phyloP scores from a whole-genome alignment of 176 grass and related monocot genomes.

The Carex pumila region DNA sequence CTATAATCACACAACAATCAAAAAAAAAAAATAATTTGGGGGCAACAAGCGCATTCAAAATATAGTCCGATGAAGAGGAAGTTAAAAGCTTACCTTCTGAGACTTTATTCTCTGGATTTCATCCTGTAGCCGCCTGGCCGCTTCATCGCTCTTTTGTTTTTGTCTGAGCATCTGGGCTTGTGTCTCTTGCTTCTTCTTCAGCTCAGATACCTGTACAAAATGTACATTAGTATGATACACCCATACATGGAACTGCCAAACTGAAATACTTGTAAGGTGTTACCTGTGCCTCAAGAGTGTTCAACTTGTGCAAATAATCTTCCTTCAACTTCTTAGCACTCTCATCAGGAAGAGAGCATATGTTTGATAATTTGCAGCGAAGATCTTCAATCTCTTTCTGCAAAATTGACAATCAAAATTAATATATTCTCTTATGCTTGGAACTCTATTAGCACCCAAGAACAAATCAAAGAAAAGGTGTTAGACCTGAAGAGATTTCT shows the following conservation, averaged over 20 bases:
- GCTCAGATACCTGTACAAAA: slow-evolving; percentile 55
- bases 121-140: slow-evolving; percentile 65
- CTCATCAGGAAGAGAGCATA: slow-evolving; percentile 58
- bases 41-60: not conserved
- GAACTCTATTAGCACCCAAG: not conserved
- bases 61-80: not conserved
- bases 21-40: not conserved
- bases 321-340: slow-evolving; percentile 67
- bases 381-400: slow-evolving; percentile 98
- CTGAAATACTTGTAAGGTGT: slow-evolving; percentile 8
- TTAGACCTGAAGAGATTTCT: slow-evolving; percentile 64
- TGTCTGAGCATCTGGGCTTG: slow-evolving; percentile 71
- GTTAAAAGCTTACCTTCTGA: slow-evolving; percentile 57
- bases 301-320: slow-evolving; percentile 82
- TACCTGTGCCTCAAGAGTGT: slow-evolving; percentile 85
- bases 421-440: not conserved
- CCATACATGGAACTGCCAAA: slow-evolving; percentile 12
- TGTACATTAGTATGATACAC: slow-evolving; percentile 1
- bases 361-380: slow-evolving; percentile 49
- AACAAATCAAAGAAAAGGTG: not conserved
- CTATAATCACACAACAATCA: slow-evolving; percentile 21
- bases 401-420: slow-evolving; percentile 11
- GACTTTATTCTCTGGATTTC: slow-evolving; percentile 91
- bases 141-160: slow-evolving; percentile 88
- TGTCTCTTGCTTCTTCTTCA: slow-evolving; percentile 90